phyloP scores from a whole-genome alignment of 305 asterid genomes.

The Euphrasia arctica region DNA sequence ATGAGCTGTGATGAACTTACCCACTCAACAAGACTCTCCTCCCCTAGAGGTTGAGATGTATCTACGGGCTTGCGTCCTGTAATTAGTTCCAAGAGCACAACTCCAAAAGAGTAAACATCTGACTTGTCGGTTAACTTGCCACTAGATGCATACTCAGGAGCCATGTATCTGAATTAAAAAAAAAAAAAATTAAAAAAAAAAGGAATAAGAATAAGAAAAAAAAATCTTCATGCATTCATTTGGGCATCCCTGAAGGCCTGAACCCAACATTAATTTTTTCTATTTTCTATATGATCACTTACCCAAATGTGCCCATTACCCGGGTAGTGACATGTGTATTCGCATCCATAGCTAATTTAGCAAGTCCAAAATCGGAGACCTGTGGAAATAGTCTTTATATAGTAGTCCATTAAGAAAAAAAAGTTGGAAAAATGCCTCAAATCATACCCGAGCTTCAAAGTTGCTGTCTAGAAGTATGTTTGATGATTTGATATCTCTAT shows the following conservation, averaged over 20 bases:
- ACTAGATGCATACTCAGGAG: slow-evolving; percentile 96
- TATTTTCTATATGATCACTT: slow-evolving; percentile 25
- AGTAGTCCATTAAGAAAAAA: slow-evolving; percentile 11
- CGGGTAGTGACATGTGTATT: slow-evolving; percentile 83
- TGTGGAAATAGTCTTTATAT: slow-evolving; percentile 30
- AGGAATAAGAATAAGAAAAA: background rate
- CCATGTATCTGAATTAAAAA: slow-evolving; percentile 71
- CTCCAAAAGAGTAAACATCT: slow-evolving; percentile 84
- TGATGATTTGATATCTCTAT: slow-evolving; percentile 95
- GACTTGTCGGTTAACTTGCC: slow-evolving; percentile 91
- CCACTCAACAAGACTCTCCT: slow-evolving; percentile 96
- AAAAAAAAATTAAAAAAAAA: slow-evolving; percentile 8
- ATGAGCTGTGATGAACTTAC: slow-evolving; percentile 38
- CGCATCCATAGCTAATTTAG: slow-evolving; percentile 76
- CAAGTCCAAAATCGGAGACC: slow-evolving; percentile 97
- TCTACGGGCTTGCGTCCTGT: slow-evolving; percentile 96
- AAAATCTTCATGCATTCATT: slow-evolving; percentile 18
- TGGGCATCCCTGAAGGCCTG: slow-evolving; percentile 8
- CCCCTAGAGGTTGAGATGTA: slow-evolving; percentile 83
- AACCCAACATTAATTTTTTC: background rate
- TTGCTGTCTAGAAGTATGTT: slow-evolving; percentile 83
- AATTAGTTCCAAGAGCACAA: slow-evolving; percentile 79
- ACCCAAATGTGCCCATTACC: slow-evolving; percentile 97
- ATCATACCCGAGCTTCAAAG: slow-evolving; percentile 85
- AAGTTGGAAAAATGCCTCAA: background rate